These are phyloP conservation scores for Cardamine resedifolia DNA, from an alignment of 345 rosid species.

Conservation along the genomic window DNA sequence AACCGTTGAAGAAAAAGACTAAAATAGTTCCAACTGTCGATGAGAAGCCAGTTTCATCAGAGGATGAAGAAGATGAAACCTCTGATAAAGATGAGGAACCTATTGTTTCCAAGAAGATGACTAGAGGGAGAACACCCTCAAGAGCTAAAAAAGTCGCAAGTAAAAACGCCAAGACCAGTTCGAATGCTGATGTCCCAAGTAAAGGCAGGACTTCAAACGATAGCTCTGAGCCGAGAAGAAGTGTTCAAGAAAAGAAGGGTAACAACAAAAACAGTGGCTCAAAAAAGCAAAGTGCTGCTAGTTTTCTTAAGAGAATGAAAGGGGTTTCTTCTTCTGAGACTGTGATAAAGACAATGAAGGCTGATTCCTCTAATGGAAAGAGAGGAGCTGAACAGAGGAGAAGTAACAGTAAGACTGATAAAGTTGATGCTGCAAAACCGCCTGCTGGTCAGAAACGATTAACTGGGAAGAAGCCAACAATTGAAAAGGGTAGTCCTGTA, in stretches of 20 bases:
- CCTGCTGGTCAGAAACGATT: constrained; percentile 31
- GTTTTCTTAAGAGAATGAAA: constrained; percentile 53
- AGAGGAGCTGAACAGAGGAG: constrained; percentile 41
- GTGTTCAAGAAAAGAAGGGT: constrained; percentile 37
- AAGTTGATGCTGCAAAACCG: constrained; percentile 26
- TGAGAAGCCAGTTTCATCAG: constrained; percentile 38
- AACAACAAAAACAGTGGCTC: constrained; percentile 23
- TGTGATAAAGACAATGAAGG: constrained; percentile 33
- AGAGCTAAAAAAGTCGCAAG: constrained; percentile 24
- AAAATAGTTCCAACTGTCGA: constrained; percentile 17
- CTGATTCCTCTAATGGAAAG: constrained; percentile 37
- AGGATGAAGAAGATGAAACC: constrained; percentile 33
- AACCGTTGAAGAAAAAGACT: constrained; percentile 36
- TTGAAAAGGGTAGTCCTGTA: constrained; percentile 31
- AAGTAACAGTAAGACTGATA: constrained; percentile 26
- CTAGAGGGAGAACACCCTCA: constrained; percentile 30
- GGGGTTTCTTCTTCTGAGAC: constrained; percentile 38
- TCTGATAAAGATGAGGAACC: constrained; percentile 36
- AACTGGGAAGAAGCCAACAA: constrained; percentile 25
- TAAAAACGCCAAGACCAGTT: constrained; percentile 31
- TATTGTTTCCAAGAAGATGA: constrained; percentile 34
- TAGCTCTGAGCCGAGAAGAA: constrained; percentile 36
- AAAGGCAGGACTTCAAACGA: constrained; percentile 35
- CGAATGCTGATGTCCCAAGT: constrained; percentile 28
- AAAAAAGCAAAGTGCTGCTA: constrained; percentile 51